Evolutionary conservation across 441 rosid species (phyloP).

Genomic region (Arabidopsis lyrata): DNA sequence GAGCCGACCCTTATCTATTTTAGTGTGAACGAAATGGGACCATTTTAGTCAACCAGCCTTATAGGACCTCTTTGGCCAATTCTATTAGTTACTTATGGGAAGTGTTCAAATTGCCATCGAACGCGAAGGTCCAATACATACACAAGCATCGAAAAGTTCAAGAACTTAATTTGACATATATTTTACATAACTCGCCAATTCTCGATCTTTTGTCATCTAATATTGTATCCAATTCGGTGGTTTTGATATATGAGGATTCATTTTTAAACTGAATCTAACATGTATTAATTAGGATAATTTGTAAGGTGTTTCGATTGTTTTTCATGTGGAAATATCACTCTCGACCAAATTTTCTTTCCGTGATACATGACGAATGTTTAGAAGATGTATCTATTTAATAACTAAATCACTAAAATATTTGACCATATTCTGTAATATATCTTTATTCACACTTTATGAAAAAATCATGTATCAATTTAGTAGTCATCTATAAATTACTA

Average conservation of each 20-base stretch:
- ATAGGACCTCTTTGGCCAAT: not conserved
- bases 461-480: no score
- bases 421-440: no score
- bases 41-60: slow-evolving; percentile 25
- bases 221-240: not conserved
- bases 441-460: no score
- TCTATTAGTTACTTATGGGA: slow-evolving; percentile 5
- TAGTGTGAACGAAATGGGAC: slow-evolving; percentile 28
- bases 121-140: not conserved
- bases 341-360: no score
- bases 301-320: no score
- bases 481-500: no score
- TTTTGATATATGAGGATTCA: not conserved
- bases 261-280: not conserved
- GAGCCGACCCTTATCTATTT: slow-evolving; percentile 41
- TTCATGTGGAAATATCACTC: no score
- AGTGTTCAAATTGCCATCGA: not conserved
- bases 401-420: no score
- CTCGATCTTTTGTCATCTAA: not conserved
- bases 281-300: no score
- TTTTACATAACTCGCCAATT: not conserved
- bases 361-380: no score
- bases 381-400: no score
- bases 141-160: not conserved
- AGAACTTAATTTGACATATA: not conserved